Evolutionary conservation across 768 basidiomycete genomes (phyloP).

Genomic region (Rhodotorula paludigena): DNA sequence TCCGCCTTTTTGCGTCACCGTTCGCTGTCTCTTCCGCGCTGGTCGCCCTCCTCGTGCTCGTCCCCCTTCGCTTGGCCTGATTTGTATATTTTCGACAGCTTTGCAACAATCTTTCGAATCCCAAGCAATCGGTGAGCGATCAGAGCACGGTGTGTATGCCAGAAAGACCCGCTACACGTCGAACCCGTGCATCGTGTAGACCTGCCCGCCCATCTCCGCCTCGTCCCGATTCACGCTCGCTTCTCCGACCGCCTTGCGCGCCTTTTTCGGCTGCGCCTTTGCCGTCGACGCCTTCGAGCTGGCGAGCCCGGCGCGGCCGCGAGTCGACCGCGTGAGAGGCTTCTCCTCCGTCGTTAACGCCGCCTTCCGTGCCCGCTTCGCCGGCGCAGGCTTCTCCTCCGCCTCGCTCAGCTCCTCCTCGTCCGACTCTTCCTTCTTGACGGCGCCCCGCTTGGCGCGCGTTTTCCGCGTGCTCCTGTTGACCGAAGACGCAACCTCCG

Average conservation of each 20-base stretch:
- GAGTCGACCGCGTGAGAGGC: neutral
- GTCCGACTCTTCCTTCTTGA: neutral
- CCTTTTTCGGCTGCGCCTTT: neutral
- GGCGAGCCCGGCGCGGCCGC: neutral
- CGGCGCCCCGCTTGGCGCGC: neutral
- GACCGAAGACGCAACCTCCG: too few relatives aligned
- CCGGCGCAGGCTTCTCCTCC: too few relatives aligned
- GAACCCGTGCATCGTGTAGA: constrained; percentile 20
- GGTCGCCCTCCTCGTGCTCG: too few relatives aligned
- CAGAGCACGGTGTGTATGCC: too few relatives aligned
- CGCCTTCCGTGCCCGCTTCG: neutral
- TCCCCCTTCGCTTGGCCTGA: too few relatives aligned
- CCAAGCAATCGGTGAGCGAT: neutral
- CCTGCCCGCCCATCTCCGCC: constrained; percentile 25
- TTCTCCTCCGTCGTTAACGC: neutral
- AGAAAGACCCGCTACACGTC: neutral
- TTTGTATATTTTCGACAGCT: too few relatives aligned
- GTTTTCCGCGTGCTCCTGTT: neutral
- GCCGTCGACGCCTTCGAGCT: neutral
- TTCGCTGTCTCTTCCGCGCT: too few relatives aligned
- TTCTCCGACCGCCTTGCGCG: neutral
- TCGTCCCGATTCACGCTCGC: constrained; percentile 28
- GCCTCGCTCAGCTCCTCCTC: too few relatives aligned
- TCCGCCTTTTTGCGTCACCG: too few relatives aligned
- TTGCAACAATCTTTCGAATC: neutral